Evolutionary conservation across 768 basidiomycete species (phyloP).

Genomic region (Coprinopsis sp.): DNA sequence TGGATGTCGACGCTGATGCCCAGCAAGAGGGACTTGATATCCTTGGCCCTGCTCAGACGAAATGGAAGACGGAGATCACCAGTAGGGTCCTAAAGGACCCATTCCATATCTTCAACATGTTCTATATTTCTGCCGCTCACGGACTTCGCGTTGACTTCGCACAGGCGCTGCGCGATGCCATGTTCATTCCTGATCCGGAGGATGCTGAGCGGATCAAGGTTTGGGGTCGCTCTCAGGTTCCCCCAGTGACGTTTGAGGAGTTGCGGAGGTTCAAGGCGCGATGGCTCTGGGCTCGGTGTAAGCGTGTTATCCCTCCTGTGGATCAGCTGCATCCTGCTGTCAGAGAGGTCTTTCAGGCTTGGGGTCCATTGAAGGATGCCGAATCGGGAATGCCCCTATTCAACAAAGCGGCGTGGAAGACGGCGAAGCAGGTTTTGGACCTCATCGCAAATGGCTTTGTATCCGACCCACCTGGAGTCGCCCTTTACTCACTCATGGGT

Average conservation of each 20-base stretch:
- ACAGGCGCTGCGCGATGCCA: too few relatives aligned
- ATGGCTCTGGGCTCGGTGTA: slow-evolving; percentile 16
- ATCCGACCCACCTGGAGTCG: slow-evolving; percentile 29
- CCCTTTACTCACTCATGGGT: slow-evolving; percentile 17
- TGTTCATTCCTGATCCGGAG: too few relatives aligned
- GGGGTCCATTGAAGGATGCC: too few relatives aligned
- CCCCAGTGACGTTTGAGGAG: not conserved
- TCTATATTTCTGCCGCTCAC: too few relatives aligned
- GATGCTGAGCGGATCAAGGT: too few relatives aligned
- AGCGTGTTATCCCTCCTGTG: slow-evolving; percentile 28
- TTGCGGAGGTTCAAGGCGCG: not conserved
- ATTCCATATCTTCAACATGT: too few relatives aligned
- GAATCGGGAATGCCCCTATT: too few relatives aligned
- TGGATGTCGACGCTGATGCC: not conserved
- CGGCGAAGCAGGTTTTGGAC: slow-evolving; percentile 25
- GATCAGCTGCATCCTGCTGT: slow-evolving; percentile 23
- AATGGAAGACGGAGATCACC: not conserved
- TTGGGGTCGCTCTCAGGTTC: not conserved
- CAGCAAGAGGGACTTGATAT: not conserved
- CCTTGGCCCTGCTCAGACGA: not conserved
- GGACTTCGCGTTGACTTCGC: too few relatives aligned
- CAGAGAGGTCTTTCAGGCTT: too few relatives aligned
- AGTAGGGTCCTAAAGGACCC: slow-evolving; percentile 21
- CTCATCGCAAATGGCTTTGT: slow-evolving; percentile 22
- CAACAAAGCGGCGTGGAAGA: slow-evolving; percentile 23